Base-by-base conservation (phyloP, 192 early-diverging fungal genomes). In the Podila clonocystis region DNA sequence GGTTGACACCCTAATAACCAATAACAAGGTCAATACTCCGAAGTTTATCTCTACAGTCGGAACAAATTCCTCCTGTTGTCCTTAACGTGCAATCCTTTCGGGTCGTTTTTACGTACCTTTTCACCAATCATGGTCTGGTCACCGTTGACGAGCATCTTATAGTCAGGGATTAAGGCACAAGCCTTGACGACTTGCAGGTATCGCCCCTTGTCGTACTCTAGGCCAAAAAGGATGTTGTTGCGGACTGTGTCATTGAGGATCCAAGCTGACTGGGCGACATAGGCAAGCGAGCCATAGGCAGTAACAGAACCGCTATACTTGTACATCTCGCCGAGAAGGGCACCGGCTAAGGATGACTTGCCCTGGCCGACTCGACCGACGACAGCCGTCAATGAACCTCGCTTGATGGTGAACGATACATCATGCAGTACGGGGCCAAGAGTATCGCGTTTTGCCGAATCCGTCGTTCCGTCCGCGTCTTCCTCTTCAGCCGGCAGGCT, bases 101-200 rank as follows among this genome's bases (percentile, higher is more conserved):
- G 30, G 2, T 31, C 30, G 30, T 4, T 31, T 34, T 50, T 48
- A 31, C 30, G 2, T 72, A 79, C 75, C 76, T 89, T 90, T 82
- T 96, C 95, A 55, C 96, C 95, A 83, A 96, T 95, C 65, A 97
- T 93, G 9, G 95, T 96, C 80, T 88, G 75, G 80, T 99, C 98
- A n/a, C 96, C 94, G 19, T 86, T 93, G 9, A 92, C 82, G 48
- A 98, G 83, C 28, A 96, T 93, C 22, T 91, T 91, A 29, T 98
- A 84, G 85, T 99, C 98, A 11, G 87, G 87, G 29, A 87, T 88
- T 36, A 99, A 82, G 20, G 93, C 91, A 83, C 98, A 99, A 3
- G 94, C 92, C 5, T 87, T 83, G 69, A 99, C 84, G 2, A 88
- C 86, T 20, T 83, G 79, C 38, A 79, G 24, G 65, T 79, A 79